A percentile compares a stretch with the other conserved stretches of the same genome.
Conservation (phyloP, 768 basidiomycete species). For the Panellus pusillus region DNA sequence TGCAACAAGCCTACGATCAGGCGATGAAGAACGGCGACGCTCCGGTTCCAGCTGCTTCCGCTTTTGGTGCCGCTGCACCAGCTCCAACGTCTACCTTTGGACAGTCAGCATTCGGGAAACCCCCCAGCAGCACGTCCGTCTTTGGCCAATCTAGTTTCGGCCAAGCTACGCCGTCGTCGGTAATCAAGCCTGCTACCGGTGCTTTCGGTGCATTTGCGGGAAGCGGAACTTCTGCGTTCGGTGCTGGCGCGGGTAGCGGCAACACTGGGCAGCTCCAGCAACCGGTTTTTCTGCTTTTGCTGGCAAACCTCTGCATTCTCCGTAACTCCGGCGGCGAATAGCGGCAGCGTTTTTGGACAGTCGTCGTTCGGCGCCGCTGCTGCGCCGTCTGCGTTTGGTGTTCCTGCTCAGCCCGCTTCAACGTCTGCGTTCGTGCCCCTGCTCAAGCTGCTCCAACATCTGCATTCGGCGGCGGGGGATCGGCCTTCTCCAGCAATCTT, state of each 20-base stretch:
- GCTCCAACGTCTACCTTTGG: slow-evolving; percentile 4
- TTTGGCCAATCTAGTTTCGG: slow-evolving; percentile 17
- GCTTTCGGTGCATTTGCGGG: slow-evolving; percentile 17
- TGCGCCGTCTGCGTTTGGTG: slow-evolving; percentile 26
- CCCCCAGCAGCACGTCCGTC: slow-evolving; percentile 9
- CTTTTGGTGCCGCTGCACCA: slow-evolving; percentile 9
- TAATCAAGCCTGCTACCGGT: slow-evolving; percentile 13
- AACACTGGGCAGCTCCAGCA: slow-evolving; percentile 25
- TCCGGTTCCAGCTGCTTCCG: slow-evolving; percentile 5
- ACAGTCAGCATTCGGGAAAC: slow-evolving; percentile 25
- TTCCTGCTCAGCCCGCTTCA: slow-evolving; percentile 3
- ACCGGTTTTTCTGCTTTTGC: slow-evolving; percentile 23
- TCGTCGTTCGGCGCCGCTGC: slow-evolving; percentile 18
- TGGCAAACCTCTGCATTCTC: slow-evolving; percentile 19
- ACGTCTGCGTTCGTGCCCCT: slow-evolving; percentile 37
- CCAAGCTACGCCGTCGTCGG: slow-evolving; percentile 9
- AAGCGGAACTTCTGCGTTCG: slow-evolving; percentile 18
- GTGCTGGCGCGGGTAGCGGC: slow-evolving; percentile 26
- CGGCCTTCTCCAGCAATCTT: slow-evolving; percentile 27
- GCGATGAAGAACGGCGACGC: slow-evolving; percentile 43
- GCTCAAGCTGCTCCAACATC: slow-evolving; percentile 8
- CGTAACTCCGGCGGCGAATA: slow-evolving; percentile 6
- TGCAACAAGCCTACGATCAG: slow-evolving; percentile 50
- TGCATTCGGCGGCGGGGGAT: neutral
- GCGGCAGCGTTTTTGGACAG: slow-evolving; percentile 31